A percentile compares a stretch with the other conserved stretches of the same genome.
Conservation (phyloP, 768 basidiomycete genomes). For the Paxillus rubicundulus region DNA sequence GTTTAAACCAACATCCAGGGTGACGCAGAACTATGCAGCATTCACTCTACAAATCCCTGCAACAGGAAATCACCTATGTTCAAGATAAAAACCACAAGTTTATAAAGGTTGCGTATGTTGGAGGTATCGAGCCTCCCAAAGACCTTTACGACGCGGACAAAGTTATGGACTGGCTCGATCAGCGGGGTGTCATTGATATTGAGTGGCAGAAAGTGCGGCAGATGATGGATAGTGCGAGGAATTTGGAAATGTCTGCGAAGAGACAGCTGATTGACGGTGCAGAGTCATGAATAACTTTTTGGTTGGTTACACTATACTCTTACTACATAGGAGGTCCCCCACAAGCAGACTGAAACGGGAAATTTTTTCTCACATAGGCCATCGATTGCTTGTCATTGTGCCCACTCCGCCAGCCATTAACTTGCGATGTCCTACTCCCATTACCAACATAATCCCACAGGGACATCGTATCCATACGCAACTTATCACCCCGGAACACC, state of each 20-base stretch:
- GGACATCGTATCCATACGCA: constrained; percentile 64
- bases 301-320: neutral
- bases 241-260: constrained; percentile 52
- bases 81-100: constrained; percentile 45
- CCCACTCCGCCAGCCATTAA: too few relatives aligned
- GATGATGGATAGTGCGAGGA: constrained; percentile 73
- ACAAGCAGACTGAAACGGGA: neutral
- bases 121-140: constrained; percentile 57
- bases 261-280: constrained; percentile 40
- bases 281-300: neutral
- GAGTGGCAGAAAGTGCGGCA: constrained; percentile 70
- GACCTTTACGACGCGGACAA: constrained; percentile 72
- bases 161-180: constrained; percentile 80
- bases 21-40: constrained; percentile 44
- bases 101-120: constrained; percentile 55
- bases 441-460: constrained; percentile 38
- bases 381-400: neutral
- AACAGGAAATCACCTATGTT: constrained; percentile 56
- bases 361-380: neutral
- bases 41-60: constrained; percentile 57
- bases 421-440: constrained; percentile 34
- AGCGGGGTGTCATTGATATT: constrained; percentile 59
- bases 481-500: constrained; percentile 54
- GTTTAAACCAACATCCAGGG: neutral
- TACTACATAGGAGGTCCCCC: too few relatives aligned